Evolutionary conservation across 2,329 filamentous ascomycete species (phyloP), one percentile per base, ranked within the genome.

Genomic region (Rosellinia necatrix): DNA sequence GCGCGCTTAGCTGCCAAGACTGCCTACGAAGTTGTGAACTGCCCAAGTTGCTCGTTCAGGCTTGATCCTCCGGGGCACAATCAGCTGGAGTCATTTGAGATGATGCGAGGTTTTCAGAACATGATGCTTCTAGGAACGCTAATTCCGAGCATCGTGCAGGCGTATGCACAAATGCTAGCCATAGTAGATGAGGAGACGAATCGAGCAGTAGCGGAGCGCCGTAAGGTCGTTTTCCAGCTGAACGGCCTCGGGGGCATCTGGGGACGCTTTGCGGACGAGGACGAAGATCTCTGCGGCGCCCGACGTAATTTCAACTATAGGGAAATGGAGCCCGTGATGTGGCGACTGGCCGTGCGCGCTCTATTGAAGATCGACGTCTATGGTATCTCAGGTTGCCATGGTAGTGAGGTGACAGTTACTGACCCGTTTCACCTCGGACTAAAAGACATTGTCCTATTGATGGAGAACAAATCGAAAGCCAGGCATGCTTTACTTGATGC

Each of bases 61-160:
- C 64, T 72, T 6, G 72, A 77, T 5, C 62, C 70, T 1, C 61
- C 60, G 7, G 7, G 44, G 6, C 49, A 56, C 24, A 17, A 38
- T 15, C 13, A 30, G 1, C 24, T 48, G 10, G 21, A 62, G 22
- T 60, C 69, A 25, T 67, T 71, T 1, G 72, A 75, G 1, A 73
- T 77, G 19, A 76, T 84, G 47, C 77, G 81, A 48, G 63, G 75
- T 25, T 81, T 83, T 58, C 84, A 86, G 66, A 85, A 78, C 64
- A 74, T 80, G 46, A 85, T 86, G 82, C 74, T 84, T 49, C 72
- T 87, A 3, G 81, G 78, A 6, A 78, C 82, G 2, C 75, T 87
- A 25, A 72, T 87, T 3, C 82, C 83, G 1, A 80, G 81, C 7
- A 77, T 83, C 40, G 82, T 79, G 49, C 80, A 84, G 66, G 80